Conservation (phyloP, 176 grass and related monocot genomes). For the Microstegium vimineum region DNA sequence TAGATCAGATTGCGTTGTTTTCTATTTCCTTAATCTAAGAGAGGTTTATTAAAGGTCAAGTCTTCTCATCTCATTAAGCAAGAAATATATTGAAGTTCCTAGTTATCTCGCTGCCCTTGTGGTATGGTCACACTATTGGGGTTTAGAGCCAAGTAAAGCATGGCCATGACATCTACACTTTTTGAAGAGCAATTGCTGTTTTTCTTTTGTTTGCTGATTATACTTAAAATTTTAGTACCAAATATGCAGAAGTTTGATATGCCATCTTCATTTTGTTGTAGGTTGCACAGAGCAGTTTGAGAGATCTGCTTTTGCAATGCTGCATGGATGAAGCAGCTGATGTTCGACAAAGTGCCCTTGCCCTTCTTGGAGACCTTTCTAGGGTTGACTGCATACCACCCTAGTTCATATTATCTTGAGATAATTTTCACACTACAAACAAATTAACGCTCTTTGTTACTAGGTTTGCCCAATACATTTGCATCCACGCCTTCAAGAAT, state of each 20-base stretch:
- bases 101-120: not conserved
- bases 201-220: not conserved
- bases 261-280: slow-evolving; percentile 29
- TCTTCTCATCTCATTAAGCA: not conserved
- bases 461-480: slow-evolving; percentile 95
- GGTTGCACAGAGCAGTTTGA: slow-evolving; percentile 84
- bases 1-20: not conserved
- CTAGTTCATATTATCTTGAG: not conserved
- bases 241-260: slow-evolving; percentile 12
- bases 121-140: not conserved
- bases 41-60: not conserved
- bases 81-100: not conserved
- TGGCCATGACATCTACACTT: not conserved
- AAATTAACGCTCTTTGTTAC: slow-evolving; percentile 6
- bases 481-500: slow-evolving; percentile 72
- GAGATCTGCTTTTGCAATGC: slow-evolving; percentile 88
- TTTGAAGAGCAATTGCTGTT: not conserved
- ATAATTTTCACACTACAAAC: not conserved
- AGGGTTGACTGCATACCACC: slow-evolving; percentile 56
- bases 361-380: slow-evolving; percentile 93
- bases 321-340: slow-evolving; percentile 88
- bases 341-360: slow-evolving; percentile 92
- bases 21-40: not conserved
- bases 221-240: slow-evolving; percentile 7
- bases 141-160: not conserved